Percentiles rank a stretch among this genome's conserved stretches.
Evolutionary conservation across 2,329 filamentous ascomycete genomes (phyloP).

Genomic region (Ramichloridium luteum): DNA sequence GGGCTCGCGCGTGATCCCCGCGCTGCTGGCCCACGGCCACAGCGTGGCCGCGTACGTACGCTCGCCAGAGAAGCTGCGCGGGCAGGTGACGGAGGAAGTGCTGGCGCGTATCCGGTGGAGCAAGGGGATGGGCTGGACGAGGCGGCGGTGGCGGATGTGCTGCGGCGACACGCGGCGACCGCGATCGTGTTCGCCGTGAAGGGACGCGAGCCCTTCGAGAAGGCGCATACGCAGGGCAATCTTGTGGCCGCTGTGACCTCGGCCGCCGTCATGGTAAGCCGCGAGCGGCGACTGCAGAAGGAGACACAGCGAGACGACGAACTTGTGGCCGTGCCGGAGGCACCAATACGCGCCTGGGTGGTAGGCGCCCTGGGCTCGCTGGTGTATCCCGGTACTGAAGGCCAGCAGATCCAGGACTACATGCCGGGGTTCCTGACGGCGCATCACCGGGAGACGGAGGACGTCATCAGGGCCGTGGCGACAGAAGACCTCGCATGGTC

Average conservation of each 20-base stretch:
- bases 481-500: constrained; percentile 30
- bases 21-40: constrained; percentile 25
- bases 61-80: constrained; percentile 27
- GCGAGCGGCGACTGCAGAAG: constrained; percentile 26
- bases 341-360: constrained; percentile 30
- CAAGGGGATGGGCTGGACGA: constrained; percentile 29
- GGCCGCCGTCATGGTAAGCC: constrained; percentile 24
- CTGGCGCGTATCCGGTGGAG: constrained; percentile 24
- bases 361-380: constrained; percentile 26
- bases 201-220: constrained; percentile 18
- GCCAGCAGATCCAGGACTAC: constrained; percentile 3
- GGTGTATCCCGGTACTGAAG: constrained; percentile 26
- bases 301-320: too few species aligned
- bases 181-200: constrained; percentile 32
- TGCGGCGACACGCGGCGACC: constrained; percentile 28
- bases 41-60: constrained; percentile 30
- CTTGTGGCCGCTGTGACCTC: constrained; percentile 27
- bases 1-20: constrained; percentile 2
- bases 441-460: constrained; percentile 1
- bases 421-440: constrained; percentile 1
- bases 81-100: constrained; percentile 24
- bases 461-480: neutral
- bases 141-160: constrained; percentile 24
- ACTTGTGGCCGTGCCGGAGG: too few species aligned
- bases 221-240: constrained; percentile 25